These are phyloP conservation scores for Coemansia sp. DNA, from an alignment of 192 early-diverging fungal species.

Conservation along the genomic window DNA sequence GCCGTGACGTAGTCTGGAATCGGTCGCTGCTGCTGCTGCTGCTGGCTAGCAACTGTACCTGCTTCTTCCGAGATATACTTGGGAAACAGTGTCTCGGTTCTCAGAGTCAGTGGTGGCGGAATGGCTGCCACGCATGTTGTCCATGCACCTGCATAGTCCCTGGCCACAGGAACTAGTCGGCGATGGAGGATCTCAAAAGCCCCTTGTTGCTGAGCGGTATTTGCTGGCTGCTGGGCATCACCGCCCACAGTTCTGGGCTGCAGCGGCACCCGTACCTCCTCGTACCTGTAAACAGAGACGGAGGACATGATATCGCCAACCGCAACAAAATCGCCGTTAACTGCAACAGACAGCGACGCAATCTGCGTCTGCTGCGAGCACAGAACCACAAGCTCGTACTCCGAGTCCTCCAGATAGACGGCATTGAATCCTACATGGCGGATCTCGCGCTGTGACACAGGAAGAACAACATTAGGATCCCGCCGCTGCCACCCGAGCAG, in stretches of 20 bases:
- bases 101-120: conserved; percentile 22
- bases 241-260: neutral
- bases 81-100: conserved; percentile 9
- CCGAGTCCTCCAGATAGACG: conserved; percentile 11
- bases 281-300: conserved; percentile 59
- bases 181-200: neutral
- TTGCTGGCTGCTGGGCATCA: neutral
- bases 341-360: conserved; percentile 58
- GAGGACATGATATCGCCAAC: conserved; percentile 88
- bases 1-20: conserved; percentile 4
- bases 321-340: conserved; percentile 65
- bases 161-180: conserved; percentile 30
- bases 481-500: conserved; percentile 41
- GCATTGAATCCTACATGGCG: conserved; percentile 1
- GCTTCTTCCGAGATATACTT: conserved; percentile 12
- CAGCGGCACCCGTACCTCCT: conserved; percentile 6
- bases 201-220: neutral
- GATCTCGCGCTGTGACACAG: neutral
- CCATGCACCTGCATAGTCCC: conserved; percentile 40
- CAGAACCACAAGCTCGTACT: conserved; percentile 30
- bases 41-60: conserved; percentile 3
- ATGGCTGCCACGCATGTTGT: conserved; percentile 34
- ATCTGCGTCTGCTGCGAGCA: conserved; percentile 60
- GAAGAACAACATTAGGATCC: neutral
- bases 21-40: neutral